These are phyloP conservation scores for Umbelopsis sp. DNA, from an alignment of 371 early-diverging fungal species.

Conservation along the genomic window DNA sequence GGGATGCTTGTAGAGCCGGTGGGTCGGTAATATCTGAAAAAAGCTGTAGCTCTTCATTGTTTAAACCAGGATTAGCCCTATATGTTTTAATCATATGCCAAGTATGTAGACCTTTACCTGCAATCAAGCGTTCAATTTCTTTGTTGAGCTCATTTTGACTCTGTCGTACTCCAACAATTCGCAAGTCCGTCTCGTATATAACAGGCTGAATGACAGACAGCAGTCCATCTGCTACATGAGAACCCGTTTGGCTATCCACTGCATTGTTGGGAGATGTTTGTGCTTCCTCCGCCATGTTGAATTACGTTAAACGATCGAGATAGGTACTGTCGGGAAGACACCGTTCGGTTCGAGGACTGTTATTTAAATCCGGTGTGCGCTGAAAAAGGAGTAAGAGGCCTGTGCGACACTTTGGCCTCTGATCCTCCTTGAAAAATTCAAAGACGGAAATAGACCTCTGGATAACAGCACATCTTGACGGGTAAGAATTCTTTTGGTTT, in stretches of 20 bases:
- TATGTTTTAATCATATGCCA: too few species aligned
- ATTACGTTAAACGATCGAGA: too few species aligned
- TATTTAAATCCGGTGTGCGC: too few species aligned
- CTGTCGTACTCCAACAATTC: constrained; percentile 51
- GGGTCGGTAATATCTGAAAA: constrained; percentile 57
- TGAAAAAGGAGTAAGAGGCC: too few species aligned
- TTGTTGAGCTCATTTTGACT: constrained; percentile 59
- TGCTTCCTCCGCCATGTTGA: neutral
- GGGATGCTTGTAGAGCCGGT: constrained; percentile 54
- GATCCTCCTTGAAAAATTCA: too few species aligned
- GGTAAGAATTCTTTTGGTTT: too few species aligned
- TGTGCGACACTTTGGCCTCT: too few species aligned
- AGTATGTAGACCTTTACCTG: constrained; percentile 37
- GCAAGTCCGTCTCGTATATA: constrained; percentile 56
- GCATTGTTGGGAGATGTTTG: neutral
- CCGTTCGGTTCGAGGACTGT: too few species aligned
- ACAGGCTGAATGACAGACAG: constrained; percentile 51
- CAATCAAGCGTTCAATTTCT: constrained; percentile 60
- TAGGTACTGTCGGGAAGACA: too few species aligned
- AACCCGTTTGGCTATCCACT: neutral
- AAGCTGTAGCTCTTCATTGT: constrained; percentile 45
- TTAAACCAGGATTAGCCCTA: neutral
- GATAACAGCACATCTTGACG: too few species aligned
- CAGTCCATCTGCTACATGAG: constrained; percentile 36
- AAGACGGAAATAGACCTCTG: too few species aligned